Percentiles rank a stretch among this genome's conserved stretches.
Evolutionary conservation across 768 basidiomycete genomes (phyloP).

Genomic region (Termitomyces sp.): DNA sequence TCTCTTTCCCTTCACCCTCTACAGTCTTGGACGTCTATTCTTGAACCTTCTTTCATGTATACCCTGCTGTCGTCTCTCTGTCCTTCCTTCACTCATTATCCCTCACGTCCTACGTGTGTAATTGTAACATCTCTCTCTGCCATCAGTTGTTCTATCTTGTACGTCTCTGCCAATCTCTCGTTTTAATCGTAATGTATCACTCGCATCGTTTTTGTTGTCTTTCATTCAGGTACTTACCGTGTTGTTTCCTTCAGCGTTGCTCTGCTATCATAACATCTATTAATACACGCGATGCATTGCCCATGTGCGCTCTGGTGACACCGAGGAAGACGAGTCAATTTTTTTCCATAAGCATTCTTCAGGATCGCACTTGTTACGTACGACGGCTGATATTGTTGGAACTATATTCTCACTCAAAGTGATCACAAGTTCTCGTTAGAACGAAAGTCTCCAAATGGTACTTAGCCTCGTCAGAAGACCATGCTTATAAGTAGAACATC

Average conservation of each 20-base stretch:
- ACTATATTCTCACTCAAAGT: neutral
- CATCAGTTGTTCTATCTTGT: neutral
- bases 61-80: neutral
- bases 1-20: neutral
- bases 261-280: neutral
- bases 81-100: neutral
- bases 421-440: neutral
- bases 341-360: no score
- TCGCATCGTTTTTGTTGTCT: neutral
- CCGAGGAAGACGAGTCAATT: neutral
- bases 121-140: neutral
- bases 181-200: neutral
- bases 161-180: neutral
- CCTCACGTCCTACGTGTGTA: neutral
- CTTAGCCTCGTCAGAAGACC: neutral
- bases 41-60: neutral
- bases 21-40: neutral
- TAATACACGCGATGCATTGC: neutral
- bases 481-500: neutral
- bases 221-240: neutral
- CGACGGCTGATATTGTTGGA: neutral
- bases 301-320: neutral
- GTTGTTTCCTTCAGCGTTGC: neutral
- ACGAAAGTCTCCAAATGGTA: neutral
- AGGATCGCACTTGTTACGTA: neutral